Evolutionary conservation across 345 rosid genomes (phyloP).

Genomic region (rapeseed (Brassica napus)): DNA sequence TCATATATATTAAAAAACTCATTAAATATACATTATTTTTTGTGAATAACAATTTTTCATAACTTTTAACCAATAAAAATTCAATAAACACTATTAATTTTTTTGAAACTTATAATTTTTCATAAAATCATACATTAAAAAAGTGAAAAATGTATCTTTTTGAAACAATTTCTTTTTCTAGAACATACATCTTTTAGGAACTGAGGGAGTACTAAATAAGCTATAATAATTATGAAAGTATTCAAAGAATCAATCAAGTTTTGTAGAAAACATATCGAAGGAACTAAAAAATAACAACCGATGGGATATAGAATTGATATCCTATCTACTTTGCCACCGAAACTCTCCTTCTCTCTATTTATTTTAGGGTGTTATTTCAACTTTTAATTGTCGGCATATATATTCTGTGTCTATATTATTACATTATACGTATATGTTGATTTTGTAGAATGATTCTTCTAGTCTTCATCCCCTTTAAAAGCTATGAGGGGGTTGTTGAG

Average conservation of each 20-base stretch:
- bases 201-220: background rate
- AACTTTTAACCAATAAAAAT: no score
- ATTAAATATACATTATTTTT: no score
- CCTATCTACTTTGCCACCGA: conserved; percentile 37
- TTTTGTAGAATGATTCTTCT: background rate
- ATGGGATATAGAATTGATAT: conserved; percentile 45
- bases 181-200: no score
- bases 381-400: conserved; percentile 32
- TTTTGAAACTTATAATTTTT: no score
- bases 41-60: no score
- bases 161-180: no score
- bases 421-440: conserved; percentile 4
- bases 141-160: no score
- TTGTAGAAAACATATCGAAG: conserved; percentile 17
- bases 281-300: background rate
- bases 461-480: conserved; percentile 14
- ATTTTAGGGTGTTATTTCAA: background rate
- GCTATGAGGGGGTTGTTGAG: conserved; percentile 22
- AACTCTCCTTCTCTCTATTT: background rate
- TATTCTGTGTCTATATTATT: background rate
- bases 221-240: conserved; percentile 7
- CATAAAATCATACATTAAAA: no score
- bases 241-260: conserved; percentile 32
- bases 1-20: no score
- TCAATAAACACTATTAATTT: no score